Conservation (phyloP, 2,329 filamentous ascomycete species). For the Rutstroemia sp. region DNA sequence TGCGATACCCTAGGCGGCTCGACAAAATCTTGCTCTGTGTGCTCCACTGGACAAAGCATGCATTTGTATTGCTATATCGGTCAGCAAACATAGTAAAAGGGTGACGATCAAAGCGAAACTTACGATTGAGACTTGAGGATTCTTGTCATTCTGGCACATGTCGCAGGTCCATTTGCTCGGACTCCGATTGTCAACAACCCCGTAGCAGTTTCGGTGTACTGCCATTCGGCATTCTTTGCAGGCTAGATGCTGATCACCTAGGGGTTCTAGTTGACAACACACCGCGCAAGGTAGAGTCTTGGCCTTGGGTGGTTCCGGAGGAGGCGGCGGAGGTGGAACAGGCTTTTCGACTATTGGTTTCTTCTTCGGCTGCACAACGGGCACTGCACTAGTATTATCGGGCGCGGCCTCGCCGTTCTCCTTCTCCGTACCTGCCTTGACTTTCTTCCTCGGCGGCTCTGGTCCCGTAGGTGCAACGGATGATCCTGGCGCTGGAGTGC, state of each 20-base stretch:
- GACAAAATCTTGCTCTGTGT: conserved; percentile 75
- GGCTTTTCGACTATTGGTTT: conserved; percentile 50
- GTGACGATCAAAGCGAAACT: conserved; percentile 30
- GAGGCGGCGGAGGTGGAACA: conserved; percentile 47
- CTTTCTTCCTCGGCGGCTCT: conserved; percentile 59
- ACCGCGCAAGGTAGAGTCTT: conserved; percentile 77
- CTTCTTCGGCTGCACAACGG: conserved; percentile 34
- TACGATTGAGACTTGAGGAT: conserved; percentile 84
- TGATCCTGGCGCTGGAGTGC: conserved; percentile 19
- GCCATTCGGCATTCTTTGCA: conserved; percentile 87
- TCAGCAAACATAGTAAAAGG: conserved; percentile 24
- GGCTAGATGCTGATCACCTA: conserved; percentile 63
- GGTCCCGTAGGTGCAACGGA: conserved; percentile 25
- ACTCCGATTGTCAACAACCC: conserved; percentile 59
- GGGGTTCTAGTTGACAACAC: conserved; percentile 66
- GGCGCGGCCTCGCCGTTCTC: conserved; percentile 39
- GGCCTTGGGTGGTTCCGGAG: conserved; percentile 55
- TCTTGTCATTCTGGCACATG: conserved; percentile 91
- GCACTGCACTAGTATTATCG: conserved; percentile 32
- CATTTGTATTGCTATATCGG: conserved; percentile 71
- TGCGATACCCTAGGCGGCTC: conserved; percentile 71
- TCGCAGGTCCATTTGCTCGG: conserved; percentile 88
- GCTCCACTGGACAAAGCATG: conserved; percentile 78
- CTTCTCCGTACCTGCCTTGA: conserved; percentile 47
- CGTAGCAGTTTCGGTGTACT: conserved; percentile 89